Evolutionary conservation across 169 alveolate genomes (phyloP).

Genomic region (Plasmodium berghei): DNA sequence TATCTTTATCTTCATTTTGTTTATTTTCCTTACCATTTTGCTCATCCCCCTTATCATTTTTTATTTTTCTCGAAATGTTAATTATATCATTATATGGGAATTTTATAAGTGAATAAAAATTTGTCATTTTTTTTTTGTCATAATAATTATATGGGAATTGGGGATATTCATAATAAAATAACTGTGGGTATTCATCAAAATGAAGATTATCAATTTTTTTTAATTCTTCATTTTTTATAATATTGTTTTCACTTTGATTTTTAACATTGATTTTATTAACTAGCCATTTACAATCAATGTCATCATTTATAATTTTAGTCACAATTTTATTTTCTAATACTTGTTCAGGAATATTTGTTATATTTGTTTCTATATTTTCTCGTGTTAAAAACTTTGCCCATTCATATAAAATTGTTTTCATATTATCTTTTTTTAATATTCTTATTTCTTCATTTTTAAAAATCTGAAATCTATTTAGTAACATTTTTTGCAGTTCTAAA

Average conservation of each 20-base stretch:
- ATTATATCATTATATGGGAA: conserved; percentile 68
- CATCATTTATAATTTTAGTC: conserved; percentile 26
- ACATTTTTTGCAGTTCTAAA: conserved; percentile 47
- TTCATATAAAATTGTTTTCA: conserved; percentile 61
- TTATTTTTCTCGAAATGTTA: conserved; percentile 49
- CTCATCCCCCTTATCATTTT: neutral
- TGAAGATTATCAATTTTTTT: conserved; percentile 37
- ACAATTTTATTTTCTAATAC: conserved; percentile 59
- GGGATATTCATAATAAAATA: conserved; percentile 70
- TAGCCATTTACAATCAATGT: conserved; percentile 68
- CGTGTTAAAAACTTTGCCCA: conserved; percentile 60
- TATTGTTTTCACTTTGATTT: neutral
- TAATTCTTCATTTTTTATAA: neutral
- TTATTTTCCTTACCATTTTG: neutral
- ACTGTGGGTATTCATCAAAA: conserved; percentile 47
- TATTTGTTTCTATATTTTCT: conserved; percentile 36
- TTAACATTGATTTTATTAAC: conserved; percentile 24
- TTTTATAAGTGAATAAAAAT: conserved; percentile 53
- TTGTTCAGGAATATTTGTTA: conserved; percentile 42
- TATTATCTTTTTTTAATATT: conserved; percentile 42
- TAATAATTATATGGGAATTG: conserved; percentile 64
- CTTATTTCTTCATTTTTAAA: conserved; percentile 76
- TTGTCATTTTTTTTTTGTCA: conserved; percentile 68
- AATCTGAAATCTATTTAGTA: conserved; percentile 44
- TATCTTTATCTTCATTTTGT: neutral